Evolutionary conservation across 352 stramenopile genomes (phyloP), one percentile per base, ranked within the genome.

Genomic region (Globisporangium polare): DNA sequence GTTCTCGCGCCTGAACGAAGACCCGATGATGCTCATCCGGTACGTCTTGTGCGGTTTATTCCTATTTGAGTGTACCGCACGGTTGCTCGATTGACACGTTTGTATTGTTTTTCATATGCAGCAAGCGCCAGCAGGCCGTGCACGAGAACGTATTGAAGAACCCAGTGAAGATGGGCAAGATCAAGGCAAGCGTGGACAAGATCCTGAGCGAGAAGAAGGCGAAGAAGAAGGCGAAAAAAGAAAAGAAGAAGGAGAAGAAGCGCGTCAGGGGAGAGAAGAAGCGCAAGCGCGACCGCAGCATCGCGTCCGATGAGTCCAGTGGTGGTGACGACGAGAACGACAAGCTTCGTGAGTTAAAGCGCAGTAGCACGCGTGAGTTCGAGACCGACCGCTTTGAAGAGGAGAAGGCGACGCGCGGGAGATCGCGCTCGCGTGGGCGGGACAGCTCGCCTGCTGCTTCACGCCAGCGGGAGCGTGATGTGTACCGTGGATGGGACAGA

Each of bases 21-120:
- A 99, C 74, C 96, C 96, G 2, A 98, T 99, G 93, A 98, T 98
- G 83, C 63, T 95, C 18, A 98, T 99, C 39, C 78, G 80, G 65
- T 83, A 80, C 55, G 64, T 68, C 17, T 49, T 26, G 24, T 6
- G 3, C 12, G 58, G 5, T 26, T n/a, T 13, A 6, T 60, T 61
- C 10, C 17, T 15, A 33, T 43, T 43, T 26, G 26, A 35, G 4
- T 53, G 37, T 42, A 42, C 29, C 29, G 6, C 29, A 33, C 2
- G 29, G 6, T 33, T 33, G 29, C 33, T 39, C 33, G 13, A 39
- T 39, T 5, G 33, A 3, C 33, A 39, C 33, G 0, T 43, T 55
- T 26, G 31, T 41, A 7, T 57, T 8, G 18, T 41, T 31, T 27
- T 31, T 60, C 1, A 12, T 35, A 13, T 49, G 20, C 26, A 77